Evolutionary conservation across 139 green algal genomes (phyloP).

Genomic region (Chlamydomonas sp.): DNA sequence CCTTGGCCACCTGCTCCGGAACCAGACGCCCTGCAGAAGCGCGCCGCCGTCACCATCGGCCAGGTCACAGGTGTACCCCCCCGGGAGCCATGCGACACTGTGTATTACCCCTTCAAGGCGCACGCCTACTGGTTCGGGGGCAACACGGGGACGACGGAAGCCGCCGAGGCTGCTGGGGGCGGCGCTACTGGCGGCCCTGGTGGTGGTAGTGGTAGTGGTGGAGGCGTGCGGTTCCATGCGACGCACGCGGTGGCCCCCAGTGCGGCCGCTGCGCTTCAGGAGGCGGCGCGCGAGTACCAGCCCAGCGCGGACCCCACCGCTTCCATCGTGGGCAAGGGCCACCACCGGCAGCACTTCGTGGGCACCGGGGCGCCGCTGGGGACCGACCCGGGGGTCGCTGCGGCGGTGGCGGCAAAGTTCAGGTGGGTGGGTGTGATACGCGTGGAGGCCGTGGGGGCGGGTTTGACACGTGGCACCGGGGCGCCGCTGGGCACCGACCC

Average conservation of each 20-base stretch:
- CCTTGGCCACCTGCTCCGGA: background rate
- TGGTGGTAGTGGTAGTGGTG: too few relatives aligned
- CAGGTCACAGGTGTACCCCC: background rate
- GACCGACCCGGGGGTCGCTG: background rate
- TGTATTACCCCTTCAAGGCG: constrained; percentile 6
- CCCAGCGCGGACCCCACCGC: background rate
- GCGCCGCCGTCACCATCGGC: background rate
- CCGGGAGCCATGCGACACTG: background rate
- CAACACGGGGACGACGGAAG: background rate
- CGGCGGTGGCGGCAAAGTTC: background rate
- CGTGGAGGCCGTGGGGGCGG: background rate
- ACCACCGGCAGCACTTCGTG: background rate
- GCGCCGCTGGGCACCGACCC: background rate
- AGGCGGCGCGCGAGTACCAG: constrained; percentile 20
- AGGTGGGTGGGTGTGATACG: background rate
- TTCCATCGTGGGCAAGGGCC: constrained; percentile 16
- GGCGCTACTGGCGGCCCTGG: background rate
- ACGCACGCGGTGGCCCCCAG: too few relatives aligned
- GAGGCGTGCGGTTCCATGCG: too few relatives aligned
- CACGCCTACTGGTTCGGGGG: constrained; percentile 3
- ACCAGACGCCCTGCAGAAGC: background rate
- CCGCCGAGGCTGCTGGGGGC: background rate
- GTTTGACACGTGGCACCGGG: background rate
- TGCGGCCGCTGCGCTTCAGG: background rate
- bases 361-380: background rate